Evolutionary conservation across 345 rosid genomes (phyloP).

Genomic region (Viola odorata): DNA sequence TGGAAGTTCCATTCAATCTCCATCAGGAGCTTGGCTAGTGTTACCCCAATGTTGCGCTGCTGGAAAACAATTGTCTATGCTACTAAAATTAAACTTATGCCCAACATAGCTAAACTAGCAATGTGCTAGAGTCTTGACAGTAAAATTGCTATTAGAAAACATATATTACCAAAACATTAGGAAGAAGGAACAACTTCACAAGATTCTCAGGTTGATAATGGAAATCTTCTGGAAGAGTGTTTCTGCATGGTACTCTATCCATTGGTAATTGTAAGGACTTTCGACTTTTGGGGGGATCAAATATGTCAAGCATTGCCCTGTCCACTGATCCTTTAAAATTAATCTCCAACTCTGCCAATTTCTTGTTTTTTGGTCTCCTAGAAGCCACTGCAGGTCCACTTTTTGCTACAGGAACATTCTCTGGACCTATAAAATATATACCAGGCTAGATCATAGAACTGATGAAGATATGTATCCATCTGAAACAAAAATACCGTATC

Average conservation of each 20-base stretch:
- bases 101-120: no score
- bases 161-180: conserved; percentile 7
- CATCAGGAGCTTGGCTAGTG: no score
- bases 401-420: conserved; percentile 1
- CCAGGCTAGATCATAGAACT: not conserved
- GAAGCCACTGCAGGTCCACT: conserved; percentile 2
- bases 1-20: no score
- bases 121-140: no score
- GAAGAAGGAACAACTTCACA: conserved; percentile 11
- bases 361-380: conserved; percentile 13
- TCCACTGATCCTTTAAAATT: not conserved
- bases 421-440: conserved; percentile 5
- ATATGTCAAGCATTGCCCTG: not conserved
- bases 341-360: not conserved
- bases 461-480: not conserved
- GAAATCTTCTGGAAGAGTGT: conserved; percentile 7
- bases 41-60: no score
- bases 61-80: no score
- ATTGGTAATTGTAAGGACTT: not conserved
- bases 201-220: conserved; percentile 12
- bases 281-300: conserved; percentile 1
- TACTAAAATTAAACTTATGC: no score
- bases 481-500: not conserved
- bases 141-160: not conserved
- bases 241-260: not conserved